These are phyloP conservation scores for Leccinum pseudoinsigne DNA, from an alignment of 1,284 basidiomycete species.

Conservation along the genomic window DNA sequence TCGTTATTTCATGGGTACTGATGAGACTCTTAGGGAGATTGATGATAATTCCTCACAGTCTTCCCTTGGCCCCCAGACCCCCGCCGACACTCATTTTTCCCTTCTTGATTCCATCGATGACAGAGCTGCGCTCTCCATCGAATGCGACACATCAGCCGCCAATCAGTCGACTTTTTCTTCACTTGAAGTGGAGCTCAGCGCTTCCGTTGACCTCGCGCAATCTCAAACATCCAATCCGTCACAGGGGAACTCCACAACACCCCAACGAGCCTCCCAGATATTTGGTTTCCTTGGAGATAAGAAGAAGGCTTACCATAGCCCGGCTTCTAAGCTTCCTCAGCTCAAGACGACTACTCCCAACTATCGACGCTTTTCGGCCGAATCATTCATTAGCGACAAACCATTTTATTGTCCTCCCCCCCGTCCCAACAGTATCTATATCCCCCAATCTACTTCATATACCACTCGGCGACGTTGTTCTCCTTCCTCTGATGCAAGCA, in stretches of 20 bases:
- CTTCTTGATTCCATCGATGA: constrained; percentile 35
- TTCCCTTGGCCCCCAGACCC: constrained; percentile 48
- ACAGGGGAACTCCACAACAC: constrained; percentile 43
- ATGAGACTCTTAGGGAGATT: constrained; percentile 41
- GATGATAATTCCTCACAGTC: constrained; percentile 46
- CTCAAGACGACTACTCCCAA: constrained; percentile 25
- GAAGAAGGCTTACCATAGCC: constrained; percentile 33
- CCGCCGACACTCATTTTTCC: constrained; percentile 37
- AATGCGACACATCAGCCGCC: constrained; percentile 43
- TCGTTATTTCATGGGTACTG: neutral
- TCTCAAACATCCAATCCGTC: constrained; percentile 27
- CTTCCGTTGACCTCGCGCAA: constrained; percentile 40
- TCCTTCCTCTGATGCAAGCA: constrained; percentile 18
- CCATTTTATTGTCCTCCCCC: constrained; percentile 20
- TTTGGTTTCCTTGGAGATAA: constrained; percentile 63
- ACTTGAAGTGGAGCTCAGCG: constrained; percentile 69
- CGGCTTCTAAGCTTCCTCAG: constrained; percentile 37
- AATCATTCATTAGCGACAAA: constrained; percentile 28
- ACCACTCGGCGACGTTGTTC: constrained; percentile 13
- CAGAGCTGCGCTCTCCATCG: constrained; percentile 42
- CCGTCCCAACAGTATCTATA: constrained; percentile 20
- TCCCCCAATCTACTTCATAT: constrained; percentile 17
- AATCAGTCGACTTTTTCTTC: constrained; percentile 62
- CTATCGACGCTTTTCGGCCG: constrained; percentile 30
- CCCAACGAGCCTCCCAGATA: constrained; percentile 65